phyloP scores from a whole-genome alignment of 305 asterid species.

The Fraxinus greggii region DNA sequence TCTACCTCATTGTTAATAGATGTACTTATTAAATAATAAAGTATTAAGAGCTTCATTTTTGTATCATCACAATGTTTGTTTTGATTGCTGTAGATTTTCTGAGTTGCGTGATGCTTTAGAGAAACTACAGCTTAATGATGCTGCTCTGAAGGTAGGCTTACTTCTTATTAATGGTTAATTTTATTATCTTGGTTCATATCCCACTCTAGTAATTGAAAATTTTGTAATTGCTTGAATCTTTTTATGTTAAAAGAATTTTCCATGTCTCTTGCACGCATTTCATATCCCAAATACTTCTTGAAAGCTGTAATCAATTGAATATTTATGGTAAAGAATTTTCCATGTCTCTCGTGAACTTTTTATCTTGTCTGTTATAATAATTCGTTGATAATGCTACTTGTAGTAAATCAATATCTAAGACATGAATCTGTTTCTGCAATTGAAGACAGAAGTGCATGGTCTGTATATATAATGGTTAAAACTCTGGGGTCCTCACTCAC shows the following conservation, averaged over 20 bases:
- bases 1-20: conserved; percentile 5
- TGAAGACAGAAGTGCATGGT: background rate
- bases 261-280: background rate
- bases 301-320: background rate
- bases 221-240: background rate
- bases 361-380: background rate
- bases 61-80: conserved; percentile 17
- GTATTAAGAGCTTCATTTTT: conserved; percentile 13
- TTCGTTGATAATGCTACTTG: background rate
- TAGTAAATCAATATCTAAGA: background rate
- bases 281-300: background rate
- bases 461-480: background rate
- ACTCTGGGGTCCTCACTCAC: background rate
- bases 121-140: conserved; percentile 94
- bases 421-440: background rate
- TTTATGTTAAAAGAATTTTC: background rate
- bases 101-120: conserved; percentile 98
- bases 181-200: conserved; percentile 8
- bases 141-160: conserved; percentile 81
- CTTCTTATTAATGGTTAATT: conserved; percentile 15
- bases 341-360: background rate
- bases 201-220: conserved; percentile 1
- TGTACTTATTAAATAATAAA: conserved; percentile 7
- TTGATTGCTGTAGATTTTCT: conserved; percentile 54
- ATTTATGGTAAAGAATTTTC: background rate